A percentile compares a stretch with the other conserved stretches of the same genome.
Conservation (phyloP, 345 rosid genomes). For the Boechera retrofracta region DNA sequence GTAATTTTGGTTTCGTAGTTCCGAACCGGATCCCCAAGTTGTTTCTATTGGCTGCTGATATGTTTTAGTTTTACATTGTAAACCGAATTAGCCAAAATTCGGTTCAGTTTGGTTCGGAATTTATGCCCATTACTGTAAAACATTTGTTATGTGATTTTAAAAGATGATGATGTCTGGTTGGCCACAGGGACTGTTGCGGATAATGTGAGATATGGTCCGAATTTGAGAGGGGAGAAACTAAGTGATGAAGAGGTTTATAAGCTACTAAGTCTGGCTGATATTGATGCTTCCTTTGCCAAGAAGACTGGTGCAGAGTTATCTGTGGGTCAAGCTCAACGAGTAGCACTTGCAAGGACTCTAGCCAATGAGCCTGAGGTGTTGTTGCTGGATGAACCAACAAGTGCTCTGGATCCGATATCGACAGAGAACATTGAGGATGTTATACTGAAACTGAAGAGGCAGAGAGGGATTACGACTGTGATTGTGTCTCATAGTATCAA, state of each 20-base stretch:
- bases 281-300: constrained; percentile 59
- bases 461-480: constrained; percentile 62
- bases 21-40: no score
- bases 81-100: no score
- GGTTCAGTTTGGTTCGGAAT: no score
- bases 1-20: no score
- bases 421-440: constrained; percentile 88
- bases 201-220: constrained; percentile 82
- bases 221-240: constrained; percentile 67
- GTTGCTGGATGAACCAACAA: constrained; percentile 82
- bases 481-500: constrained; percentile 91
- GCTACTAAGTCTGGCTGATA: constrained; percentile 75
- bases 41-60: no score
- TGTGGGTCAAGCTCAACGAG: constrained; percentile 93
- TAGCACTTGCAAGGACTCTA: constrained; percentile 87
- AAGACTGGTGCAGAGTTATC: constrained; percentile 72
- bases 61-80: no score
- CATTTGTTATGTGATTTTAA: neutral
- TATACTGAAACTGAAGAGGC: constrained; percentile 74
- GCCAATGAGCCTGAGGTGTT: constrained; percentile 91
- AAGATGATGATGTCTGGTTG: neutral
- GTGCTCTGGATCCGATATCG: constrained; percentile 84
- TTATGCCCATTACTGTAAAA: no score
- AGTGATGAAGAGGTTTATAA: constrained; percentile 58
- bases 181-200: constrained; percentile 78